Conservation (phyloP, 169 alveolate genomes). For the Babesia ovis region DNA sequence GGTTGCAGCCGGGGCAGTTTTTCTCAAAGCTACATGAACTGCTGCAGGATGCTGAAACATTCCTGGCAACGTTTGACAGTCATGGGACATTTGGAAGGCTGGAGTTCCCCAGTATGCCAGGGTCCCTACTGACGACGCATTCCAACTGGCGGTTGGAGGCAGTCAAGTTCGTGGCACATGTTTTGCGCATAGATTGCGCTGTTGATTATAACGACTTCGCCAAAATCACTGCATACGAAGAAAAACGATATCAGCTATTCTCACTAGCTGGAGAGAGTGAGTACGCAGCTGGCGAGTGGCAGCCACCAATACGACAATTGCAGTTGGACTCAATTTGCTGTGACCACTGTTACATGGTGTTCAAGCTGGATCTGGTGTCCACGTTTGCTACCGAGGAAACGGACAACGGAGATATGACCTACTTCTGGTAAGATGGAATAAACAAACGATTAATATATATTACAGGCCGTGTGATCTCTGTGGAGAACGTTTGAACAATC, state of each 20-base stretch:
- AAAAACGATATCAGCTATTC: slow-evolving; percentile 71
- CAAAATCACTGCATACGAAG: slow-evolving; percentile 58
- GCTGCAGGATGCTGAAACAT: slow-evolving; percentile 65
- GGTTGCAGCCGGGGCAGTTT: slow-evolving; percentile 76
- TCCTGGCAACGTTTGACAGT: slow-evolving; percentile 61
- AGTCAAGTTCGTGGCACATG: slow-evolving; percentile 67
- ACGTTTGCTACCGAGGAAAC: slow-evolving; percentile 61
- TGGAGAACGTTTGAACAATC: slow-evolving; percentile 18
- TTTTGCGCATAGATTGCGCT: slow-evolving; percentile 72
- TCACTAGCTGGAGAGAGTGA: slow-evolving; percentile 73
- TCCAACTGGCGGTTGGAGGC: slow-evolving; percentile 75
- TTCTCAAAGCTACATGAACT: slow-evolving; percentile 63
- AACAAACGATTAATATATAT: background rate
- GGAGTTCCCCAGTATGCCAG: slow-evolving; percentile 74
- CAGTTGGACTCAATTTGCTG: slow-evolving; percentile 68
- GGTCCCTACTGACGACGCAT: slow-evolving; percentile 54
- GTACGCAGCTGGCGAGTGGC: slow-evolving; percentile 69
- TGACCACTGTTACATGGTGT: slow-evolving; percentile 70
- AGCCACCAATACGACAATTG: slow-evolving; percentile 63
- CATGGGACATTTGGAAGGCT: slow-evolving; percentile 61
- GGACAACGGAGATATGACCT: slow-evolving; percentile 41
- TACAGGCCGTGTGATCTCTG: slow-evolving; percentile 47
- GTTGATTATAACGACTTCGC: slow-evolving; percentile 54
- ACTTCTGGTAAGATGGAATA: slow-evolving; percentile 6
- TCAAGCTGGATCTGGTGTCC: slow-evolving; percentile 71